phyloP scores from a whole-genome alignment of 2,329 filamentous ascomycete species.

The Fusarium albosuccineum region DNA sequence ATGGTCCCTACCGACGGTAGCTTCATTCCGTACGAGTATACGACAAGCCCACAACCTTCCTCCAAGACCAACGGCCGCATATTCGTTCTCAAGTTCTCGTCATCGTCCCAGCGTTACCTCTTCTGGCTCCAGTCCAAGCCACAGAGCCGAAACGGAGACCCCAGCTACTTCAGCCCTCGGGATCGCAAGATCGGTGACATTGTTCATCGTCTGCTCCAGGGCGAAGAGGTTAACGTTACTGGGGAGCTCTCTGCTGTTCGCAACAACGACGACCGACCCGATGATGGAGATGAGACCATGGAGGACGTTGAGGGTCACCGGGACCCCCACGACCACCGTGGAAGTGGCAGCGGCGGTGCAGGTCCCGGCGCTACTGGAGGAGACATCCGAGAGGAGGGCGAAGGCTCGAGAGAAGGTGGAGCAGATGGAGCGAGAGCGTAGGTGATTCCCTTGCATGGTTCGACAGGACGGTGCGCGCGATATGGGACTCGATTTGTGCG shows the following conservation, averaged over 20 bases:
- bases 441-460: constrained; percentile 68
- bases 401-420: constrained; percentile 89
- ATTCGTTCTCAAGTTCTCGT: constrained; percentile 93
- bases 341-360: constrained; percentile 80
- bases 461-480: constrained; percentile 40
- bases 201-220: constrained; percentile 86
- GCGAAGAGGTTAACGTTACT: constrained; percentile 86
- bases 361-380: constrained; percentile 90
- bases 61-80: constrained; percentile 87
- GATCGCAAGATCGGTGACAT: constrained; percentile 91
- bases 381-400: constrained; percentile 90
- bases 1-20: constrained; percentile 93
- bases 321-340: constrained; percentile 68
- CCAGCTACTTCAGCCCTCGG: constrained; percentile 84
- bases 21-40: constrained; percentile 83
- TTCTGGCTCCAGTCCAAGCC: constrained; percentile 97
- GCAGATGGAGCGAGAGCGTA: constrained; percentile 99
- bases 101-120: constrained; percentile 89
- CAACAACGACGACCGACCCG: constrained; percentile 62
- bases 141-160: constrained; percentile 76
- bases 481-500: constrained; percentile 38
- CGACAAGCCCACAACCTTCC: constrained; percentile 66
- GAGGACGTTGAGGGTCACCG: constrained; percentile 76
- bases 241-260: constrained; percentile 76
- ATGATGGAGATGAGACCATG: constrained; percentile 66